Percentiles rank a stretch among this genome's conserved stretches.
Evolutionary conservation across 352 stramenopile genomes (phyloP).

Genomic region (Phytophthora tentaculata): DNA sequence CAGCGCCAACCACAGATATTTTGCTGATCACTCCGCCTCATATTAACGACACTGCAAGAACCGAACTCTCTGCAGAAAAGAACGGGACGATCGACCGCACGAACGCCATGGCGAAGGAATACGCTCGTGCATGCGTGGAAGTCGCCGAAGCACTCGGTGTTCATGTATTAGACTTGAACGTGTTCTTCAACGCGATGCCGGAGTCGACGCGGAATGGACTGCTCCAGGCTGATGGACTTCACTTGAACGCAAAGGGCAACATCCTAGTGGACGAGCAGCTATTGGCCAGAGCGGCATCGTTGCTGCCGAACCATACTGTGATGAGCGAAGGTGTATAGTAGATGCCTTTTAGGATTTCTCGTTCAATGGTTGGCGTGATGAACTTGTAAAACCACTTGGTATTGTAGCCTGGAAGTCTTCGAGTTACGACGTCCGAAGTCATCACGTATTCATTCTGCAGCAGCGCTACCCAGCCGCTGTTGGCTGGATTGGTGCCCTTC

Average conservation of each 20-base stretch:
- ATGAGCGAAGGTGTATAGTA: slow-evolving; percentile 25
- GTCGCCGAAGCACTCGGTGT: slow-evolving; percentile 27
- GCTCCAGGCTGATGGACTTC: slow-evolving; percentile 15
- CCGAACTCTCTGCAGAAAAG: slow-evolving; percentile 19
- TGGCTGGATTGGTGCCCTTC: slow-evolving; percentile 25
- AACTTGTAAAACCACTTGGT: slow-evolving; percentile 50
- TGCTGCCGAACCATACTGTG: slow-evolving; percentile 33
- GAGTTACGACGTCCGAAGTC: slow-evolving; percentile 44
- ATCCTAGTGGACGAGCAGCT: slow-evolving; percentile 13
- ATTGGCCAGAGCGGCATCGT: slow-evolving; percentile 24
- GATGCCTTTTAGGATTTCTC: slow-evolving; percentile 19
- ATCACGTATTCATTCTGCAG: slow-evolving; percentile 44
- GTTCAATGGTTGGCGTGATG: slow-evolving; percentile 22
- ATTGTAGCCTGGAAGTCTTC: slow-evolving; percentile 48
- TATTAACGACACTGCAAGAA: slow-evolving; percentile 25
- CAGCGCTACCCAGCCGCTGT: slow-evolving; percentile 38
- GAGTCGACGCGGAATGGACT: slow-evolving; percentile 37
- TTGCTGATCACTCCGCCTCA: slow-evolving; percentile 48
- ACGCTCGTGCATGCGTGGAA: slow-evolving; percentile 49
- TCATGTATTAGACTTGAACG: slow-evolving; percentile 50
- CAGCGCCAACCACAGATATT: slow-evolving; percentile 31
- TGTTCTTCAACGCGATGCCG: slow-evolving; percentile 52
- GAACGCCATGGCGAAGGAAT: slow-evolving; percentile 32
- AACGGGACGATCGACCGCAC: slow-evolving; percentile 37
- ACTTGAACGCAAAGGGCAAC: background rate